Conservation (phyloP, 2,329 filamentous ascomycete genomes). For the Hypoxylon sp. region DNA sequence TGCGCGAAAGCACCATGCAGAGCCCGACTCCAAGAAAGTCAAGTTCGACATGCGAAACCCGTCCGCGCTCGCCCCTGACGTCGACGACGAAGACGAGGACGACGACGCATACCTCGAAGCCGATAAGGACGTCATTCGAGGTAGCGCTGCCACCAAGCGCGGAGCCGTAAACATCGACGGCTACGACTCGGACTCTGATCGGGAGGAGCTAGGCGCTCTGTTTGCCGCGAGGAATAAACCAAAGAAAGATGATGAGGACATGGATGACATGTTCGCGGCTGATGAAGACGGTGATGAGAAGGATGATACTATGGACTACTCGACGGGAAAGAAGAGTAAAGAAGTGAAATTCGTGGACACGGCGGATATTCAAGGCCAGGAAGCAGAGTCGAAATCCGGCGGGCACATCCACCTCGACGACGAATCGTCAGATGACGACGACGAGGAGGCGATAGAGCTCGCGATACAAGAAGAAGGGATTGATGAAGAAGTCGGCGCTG, state of each 20-base stretch:
- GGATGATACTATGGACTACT: slow-evolving; percentile 66
- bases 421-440: slow-evolving; percentile 68
- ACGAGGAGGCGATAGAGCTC: slow-evolving; percentile 80
- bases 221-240: slow-evolving; percentile 48
- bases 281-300: slow-evolving; percentile 71
- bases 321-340: slow-evolving; percentile 72
- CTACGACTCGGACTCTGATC: slow-evolving; percentile 94
- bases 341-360: slow-evolving; percentile 73
- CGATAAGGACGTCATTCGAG: slow-evolving; percentile 94
- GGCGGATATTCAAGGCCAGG: slow-evolving; percentile 83
- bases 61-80: slow-evolving; percentile 88
- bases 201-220: slow-evolving; percentile 70
- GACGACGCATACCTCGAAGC: slow-evolving; percentile 82
- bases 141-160: slow-evolving; percentile 82
- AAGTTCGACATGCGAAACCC: slow-evolving; percentile 97
- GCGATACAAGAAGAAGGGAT: slow-evolving; percentile 82
- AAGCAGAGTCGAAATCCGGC: slow-evolving; percentile 79
- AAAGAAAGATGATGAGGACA: slow-evolving; percentile 70
- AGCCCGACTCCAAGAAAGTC: slow-evolving; percentile 77
- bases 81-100: slow-evolving; percentile 67
- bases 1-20: slow-evolving; percentile 78
- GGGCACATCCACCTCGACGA: slow-evolving; percentile 76
- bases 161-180: slow-evolving; percentile 97
- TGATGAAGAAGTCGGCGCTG: slow-evolving; percentile 91
- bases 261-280: slow-evolving; percentile 89